phyloP scores from a whole-genome alignment of 2,329 filamentous ascomycete species.

The Sphaerulina populicola region DNA sequence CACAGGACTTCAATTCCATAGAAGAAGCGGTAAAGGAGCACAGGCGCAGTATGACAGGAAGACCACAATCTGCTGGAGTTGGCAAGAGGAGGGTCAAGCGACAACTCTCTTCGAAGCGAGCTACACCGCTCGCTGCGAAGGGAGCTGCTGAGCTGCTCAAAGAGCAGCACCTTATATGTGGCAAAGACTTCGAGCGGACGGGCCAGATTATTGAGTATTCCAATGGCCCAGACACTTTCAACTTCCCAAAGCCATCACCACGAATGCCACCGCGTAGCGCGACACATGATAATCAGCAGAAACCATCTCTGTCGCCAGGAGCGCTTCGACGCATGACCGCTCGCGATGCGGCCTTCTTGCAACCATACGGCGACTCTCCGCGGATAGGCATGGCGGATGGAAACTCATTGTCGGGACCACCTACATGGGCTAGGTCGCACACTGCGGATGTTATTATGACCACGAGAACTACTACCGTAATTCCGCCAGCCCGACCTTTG shows the following conservation, averaged over 20 bases:
- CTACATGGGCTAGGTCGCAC: conserved; percentile 20
- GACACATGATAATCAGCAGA: conserved; percentile 13
- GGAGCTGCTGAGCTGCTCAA: conserved; percentile 1
- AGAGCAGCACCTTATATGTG: conserved; percentile 11
- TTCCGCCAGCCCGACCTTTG: conserved; percentile 5
- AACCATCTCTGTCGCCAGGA: conserved; percentile 2
- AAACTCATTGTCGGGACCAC: conserved; percentile 19
- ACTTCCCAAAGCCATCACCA: conserved; percentile 27
- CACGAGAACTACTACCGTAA: conserved; percentile 6
- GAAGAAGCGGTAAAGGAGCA: conserved; percentile 9
- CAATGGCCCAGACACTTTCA: conserved; percentile 23
- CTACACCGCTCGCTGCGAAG: neutral
- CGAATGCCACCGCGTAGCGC: conserved; percentile 18
- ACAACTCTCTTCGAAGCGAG: conserved; percentile 3
- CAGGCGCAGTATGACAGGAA: conserved; percentile 9
- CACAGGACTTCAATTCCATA: conserved; percentile 3
- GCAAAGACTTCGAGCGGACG: conserved; percentile 15
- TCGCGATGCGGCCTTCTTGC: conserved; percentile 9
- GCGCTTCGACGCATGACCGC: neutral
- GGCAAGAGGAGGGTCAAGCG: conserved; percentile 13
- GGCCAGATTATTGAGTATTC: conserved; percentile 21
- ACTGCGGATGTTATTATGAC: conserved; percentile 18
- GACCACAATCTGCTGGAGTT: conserved; percentile 13
- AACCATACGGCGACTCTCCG: conserved; percentile 11
- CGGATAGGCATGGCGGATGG: conserved; percentile 21